Evolutionary conservation across 106 monocot species (phyloP), one percentile per base, ranked within the genome.

Genomic region (Iris macrosiphon): DNA sequence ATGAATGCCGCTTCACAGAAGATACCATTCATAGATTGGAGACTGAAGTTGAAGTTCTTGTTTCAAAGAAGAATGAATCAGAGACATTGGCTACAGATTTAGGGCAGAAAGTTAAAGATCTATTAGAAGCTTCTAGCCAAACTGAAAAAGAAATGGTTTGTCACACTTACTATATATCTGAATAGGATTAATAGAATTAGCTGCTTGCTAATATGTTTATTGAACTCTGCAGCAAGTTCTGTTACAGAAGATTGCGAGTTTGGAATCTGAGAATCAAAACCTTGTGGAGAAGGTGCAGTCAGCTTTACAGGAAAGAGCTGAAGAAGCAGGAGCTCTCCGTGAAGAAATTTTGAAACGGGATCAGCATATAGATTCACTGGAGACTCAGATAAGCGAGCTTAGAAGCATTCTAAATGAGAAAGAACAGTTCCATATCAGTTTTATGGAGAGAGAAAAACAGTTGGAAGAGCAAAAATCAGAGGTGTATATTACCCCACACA

Each of bases 1-100:
- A 98, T 38, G 98, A 98, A 66, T 91, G 87, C 42, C 90, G 68
- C 51, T 61, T 98, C 54, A 59, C 65, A 50, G 98, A 98, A 84
- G 87, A 87, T 47, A 91, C 76, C 54, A 47, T 75, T 53, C 66
- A 71, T 21, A 65, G 26, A 57, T 52, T 91, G 49, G 78, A 83
- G 59, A 66, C 70, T 70, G 78, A 91, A 66, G 57, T 35, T 37
- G 77, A 70, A 49, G 46, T 15, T 53, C 60, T 78, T 73, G 42
- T 75, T 59, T 67, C 63, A 52, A 79, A 70, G 40, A 90, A 84
- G 46, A 69, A 57, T 55, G 70, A 72, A 62, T 61, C 69, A 22
- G 80, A 98, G 38, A 75, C 71, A 18, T 55, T 75, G 66, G 75
- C 59, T 52, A 18, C 62, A 3, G 80, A 72, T 25, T 60, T 98